Evolutionary conservation across 495 filamentous ascomycete genomes (phyloP), one percentile per base, ranked within the genome.

Genomic region (Bacidia gigantensis): DNA sequence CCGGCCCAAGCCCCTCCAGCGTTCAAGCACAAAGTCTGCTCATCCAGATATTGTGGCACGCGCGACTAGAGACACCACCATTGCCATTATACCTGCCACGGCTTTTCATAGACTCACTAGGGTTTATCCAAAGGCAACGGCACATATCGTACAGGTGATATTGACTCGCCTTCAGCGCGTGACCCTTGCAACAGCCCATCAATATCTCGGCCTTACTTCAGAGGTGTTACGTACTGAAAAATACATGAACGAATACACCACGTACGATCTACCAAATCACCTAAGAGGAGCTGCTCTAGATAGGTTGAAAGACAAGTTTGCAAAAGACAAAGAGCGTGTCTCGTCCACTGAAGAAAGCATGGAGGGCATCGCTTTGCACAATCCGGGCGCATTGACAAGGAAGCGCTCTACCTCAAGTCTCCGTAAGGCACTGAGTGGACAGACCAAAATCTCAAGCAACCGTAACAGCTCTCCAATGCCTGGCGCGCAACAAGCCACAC

Each of bases 81-180:
- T 98, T 66, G 92, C 92, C 14, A 92, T 98, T 60, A 97, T 98
- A 56, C 92, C 92, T 2, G 93, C 90, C 3, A 92, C 87, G 58
- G 92, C 92, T 2, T 98, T 98, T 64, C 80, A 87, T 51, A 83
- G 92, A 9, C 70, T 98, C 35, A 98, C 94, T n/a, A 74, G 85
- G 56, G 83, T 96, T 20, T 98, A 96, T 62, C 92, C 92, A 7
- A 89, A 88, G 68, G 92, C 92, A 2, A 95, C 92, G 11, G 86
- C 93, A 3, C 92, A 98, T 63, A 96, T 98, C 55, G 87, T 98
- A 1, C 90, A 97, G 53, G 92, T 98, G 24, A 97, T 98, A 49
- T 65, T 98, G 25, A 96, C 92, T 1, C 75, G 92, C 52, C 82
- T 98, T 26, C 92, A 98, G 62, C 74, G 92, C 51, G 92, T 98